Percentiles rank a stretch among this genome's conserved stretches.
These are phyloP conservation scores for Fusarium sp. DNA, from an alignment of 2,329 filamentous ascomycete genomes.

Conservation along the genomic window DNA sequence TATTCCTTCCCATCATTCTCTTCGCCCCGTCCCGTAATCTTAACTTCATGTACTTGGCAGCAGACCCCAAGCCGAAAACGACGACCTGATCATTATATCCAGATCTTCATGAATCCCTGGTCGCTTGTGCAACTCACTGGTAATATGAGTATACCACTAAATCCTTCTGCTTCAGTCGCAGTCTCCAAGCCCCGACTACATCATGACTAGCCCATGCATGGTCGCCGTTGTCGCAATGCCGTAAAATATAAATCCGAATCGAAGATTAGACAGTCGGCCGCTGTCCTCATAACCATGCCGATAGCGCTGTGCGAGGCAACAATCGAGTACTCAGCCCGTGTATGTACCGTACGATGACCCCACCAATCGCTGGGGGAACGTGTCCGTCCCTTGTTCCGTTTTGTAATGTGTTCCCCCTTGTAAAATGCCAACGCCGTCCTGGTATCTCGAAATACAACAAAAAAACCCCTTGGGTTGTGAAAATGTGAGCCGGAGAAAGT, in stretches of 20 bases:
- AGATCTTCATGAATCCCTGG: constrained; percentile 23
- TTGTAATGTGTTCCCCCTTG: constrained; percentile 36
- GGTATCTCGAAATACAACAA: constrained; percentile 52
- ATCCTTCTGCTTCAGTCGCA: neutral
- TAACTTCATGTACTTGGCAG: constrained; percentile 40
- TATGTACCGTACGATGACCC: constrained; percentile 37
- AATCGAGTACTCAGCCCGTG: constrained; percentile 9
- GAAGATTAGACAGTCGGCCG: constrained; percentile 33
- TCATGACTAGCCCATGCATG: constrained; percentile 6
- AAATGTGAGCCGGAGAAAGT: constrained; percentile 38
- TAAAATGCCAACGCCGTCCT: constrained; percentile 51
- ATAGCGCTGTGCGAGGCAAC: constrained; percentile 30
- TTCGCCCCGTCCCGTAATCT: constrained; percentile 14
- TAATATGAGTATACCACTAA: constrained; percentile 1
- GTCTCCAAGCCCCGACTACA: neutral
- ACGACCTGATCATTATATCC: constrained; percentile 39
- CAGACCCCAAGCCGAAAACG: constrained; percentile 30
- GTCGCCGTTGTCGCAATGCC: constrained; percentile 33
- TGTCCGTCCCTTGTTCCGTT: constrained; percentile 30
- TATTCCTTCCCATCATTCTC: constrained; percentile 7
- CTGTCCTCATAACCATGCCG: constrained; percentile 36
- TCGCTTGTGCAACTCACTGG: constrained; percentile 13
- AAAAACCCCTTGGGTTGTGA: constrained; percentile 38
- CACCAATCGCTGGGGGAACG: constrained; percentile 21
- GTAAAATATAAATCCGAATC: constrained; percentile 32